These are phyloP conservation scores for Aegilops bicornis DNA, from an alignment of 176 grass and related monocot species.

Conservation along the genomic window DNA sequence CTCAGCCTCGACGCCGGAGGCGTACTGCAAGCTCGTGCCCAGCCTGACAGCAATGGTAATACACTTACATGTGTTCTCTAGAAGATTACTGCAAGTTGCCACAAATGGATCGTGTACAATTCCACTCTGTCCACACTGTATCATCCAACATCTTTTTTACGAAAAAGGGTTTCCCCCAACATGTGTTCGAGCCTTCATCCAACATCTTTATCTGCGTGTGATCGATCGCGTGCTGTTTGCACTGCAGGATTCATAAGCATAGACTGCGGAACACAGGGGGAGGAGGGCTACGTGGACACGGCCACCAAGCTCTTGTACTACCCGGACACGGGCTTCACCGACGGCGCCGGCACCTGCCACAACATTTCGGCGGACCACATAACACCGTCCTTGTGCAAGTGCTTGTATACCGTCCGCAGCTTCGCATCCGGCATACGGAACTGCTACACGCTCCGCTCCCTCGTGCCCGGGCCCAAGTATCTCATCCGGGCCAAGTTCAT, in stretches of 20 bases:
- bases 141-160: background rate
- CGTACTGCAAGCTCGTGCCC: slow-evolving; percentile 19
- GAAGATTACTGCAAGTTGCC: too few relatives aligned
- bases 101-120: too few relatives aligned
- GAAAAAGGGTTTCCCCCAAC: too few relatives aligned
- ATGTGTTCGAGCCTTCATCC: too few relatives aligned
- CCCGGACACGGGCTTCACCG: slow-evolving; percentile 43
- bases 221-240: background rate
- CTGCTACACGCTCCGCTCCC: slow-evolving; percentile 55
- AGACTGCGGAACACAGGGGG: slow-evolving; percentile 45
- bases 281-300: slow-evolving; percentile 25
- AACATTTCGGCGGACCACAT: slow-evolving; percentile 33
- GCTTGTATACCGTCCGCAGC: slow-evolving; percentile 35
- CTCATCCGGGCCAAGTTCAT: slow-evolving; percentile 39
- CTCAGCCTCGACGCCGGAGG: background rate
- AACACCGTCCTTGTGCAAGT: background rate
- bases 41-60: slow-evolving; percentile 37
- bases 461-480: slow-evolving; percentile 39
- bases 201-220: background rate
- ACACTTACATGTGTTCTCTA: too few relatives aligned
- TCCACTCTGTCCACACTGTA: background rate
- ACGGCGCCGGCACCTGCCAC: slow-evolving; percentile 29
- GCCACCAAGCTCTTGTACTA: slow-evolving; percentile 6
- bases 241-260: slow-evolving; percentile 61
- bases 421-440: slow-evolving; percentile 37